Evolutionary conservation across 176 grass and related monocot genomes (phyloP), one percentile per base, ranked within the genome.

Genomic region (Musa beccarii): DNA sequence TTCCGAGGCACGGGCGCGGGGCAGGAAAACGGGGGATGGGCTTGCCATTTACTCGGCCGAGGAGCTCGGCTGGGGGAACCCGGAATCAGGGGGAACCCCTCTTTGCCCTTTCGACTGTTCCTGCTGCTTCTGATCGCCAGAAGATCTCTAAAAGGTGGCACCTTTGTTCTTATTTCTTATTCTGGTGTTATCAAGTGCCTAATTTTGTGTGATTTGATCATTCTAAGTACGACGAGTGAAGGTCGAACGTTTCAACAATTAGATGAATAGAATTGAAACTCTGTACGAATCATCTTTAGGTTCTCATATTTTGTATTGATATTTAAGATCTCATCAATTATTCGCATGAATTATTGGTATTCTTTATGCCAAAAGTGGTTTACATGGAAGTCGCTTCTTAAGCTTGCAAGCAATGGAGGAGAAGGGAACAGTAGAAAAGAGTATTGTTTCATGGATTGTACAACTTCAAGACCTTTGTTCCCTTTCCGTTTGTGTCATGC

Each of bases 21-120:
- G 77, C 10, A 21, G 77, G 77, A 54, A 28, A 17, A 79, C 77
- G 53, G 52, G 26, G 15, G 77, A 71, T 9, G 77, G 77, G 1
- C 66, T 79, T 11, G 10, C 66, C 9, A 51, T 79, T 3, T 79
- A 71, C 66, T 69, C 77, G 26, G 65, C 52, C 25, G 52, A 57
- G 0, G 77, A 79, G 66, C 52, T 79, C 25, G 53, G 77, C 0
- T 43, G 22, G 23, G 75, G 59, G 49, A 79, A 70, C 3, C 5
- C 17, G 10, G 52, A 79, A 9, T 65, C 77, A 0, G 77, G 77
- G 25, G 66, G 77, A 14, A 79, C 77, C 2, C 28, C 65, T 34
- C 77, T 79, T 53, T 79, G 77, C 24, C 77, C 77, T 26, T 79
- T 79, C 25, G 77, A 79, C 53, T 79, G 77, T 70, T 70, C 64